Evolutionary conservation across 2,329 filamentous ascomycete species (phyloP).

Genomic region (Epichloe uncinata): DNA sequence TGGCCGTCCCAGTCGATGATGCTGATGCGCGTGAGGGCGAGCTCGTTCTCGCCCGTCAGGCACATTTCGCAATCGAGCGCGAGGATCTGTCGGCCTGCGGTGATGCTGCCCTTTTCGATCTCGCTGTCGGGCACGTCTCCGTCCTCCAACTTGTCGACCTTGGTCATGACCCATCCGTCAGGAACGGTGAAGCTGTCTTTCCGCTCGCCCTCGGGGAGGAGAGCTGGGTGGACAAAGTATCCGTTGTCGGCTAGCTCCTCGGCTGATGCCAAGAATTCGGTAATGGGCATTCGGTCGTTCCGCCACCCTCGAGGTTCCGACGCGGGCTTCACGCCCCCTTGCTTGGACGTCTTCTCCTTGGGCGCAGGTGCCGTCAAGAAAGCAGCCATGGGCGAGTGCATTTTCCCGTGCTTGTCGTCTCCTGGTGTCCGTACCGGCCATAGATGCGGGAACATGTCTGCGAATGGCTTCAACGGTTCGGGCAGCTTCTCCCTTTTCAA

Average conservation of each 20-base stretch:
- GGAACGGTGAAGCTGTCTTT: constrained; percentile 38
- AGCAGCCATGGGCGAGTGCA: constrained; percentile 77
- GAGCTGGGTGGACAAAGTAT: constrained; percentile 70
- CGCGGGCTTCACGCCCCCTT: constrained; percentile 44
- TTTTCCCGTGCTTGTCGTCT: constrained; percentile 64
- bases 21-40: constrained; percentile 80
- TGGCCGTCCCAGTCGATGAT: constrained; percentile 75
- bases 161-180: constrained; percentile 73
- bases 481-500: constrained; percentile 39
- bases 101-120: constrained; percentile 70
- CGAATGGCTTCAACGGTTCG: constrained; percentile 48
- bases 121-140: constrained; percentile 54
- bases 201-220: constrained; percentile 47
- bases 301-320: constrained; percentile 53
- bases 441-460: constrained; percentile 71
- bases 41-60: constrained; percentile 65
- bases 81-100: constrained; percentile 64
- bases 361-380: constrained; percentile 66
- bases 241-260: constrained; percentile 73
- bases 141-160: constrained; percentile 51
- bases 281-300: constrained; percentile 69
- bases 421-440: constrained; percentile 86
- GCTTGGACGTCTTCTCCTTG: constrained; percentile 48
- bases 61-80: constrained; percentile 98
- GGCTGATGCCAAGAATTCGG: constrained; percentile 57